Base-by-base conservation (phyloP, 805 yeast species). In the Saccharomycopsis fodiens region DNA sequence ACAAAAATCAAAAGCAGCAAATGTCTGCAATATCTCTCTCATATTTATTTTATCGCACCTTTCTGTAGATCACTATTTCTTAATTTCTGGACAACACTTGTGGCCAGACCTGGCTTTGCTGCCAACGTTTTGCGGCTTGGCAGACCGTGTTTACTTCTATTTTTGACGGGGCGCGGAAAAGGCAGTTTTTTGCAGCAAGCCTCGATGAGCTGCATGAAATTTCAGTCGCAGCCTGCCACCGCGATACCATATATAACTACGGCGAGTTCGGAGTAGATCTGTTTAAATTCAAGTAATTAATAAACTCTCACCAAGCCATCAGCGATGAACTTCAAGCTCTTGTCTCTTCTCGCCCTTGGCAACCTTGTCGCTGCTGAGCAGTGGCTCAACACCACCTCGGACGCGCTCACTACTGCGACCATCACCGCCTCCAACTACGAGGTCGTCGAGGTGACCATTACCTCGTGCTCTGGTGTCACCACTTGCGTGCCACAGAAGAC, bases 401-500 rank as follows among this genome's bases (percentile, higher is more conserved):
- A 10, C 10, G 29, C 6, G 29, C 29, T 25, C 10, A 25, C 49
- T 17, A 45, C 52, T 32, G 47, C 51, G 15, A 39, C 43, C 22
- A 17, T 44, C 29, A 31, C 42, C 10, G 41, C 31, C 8, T 31
- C 37, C 19, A 27, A 30, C 15, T 17, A 22, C 32, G 10, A 32
- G 13, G 45, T 48, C n/a, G 36, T 42, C 20, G 23, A 25, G n/a
- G 52, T 31, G 16, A 46, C 50, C 7, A 49, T 49, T 15, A 49
- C 52, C n/a, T 49, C 52, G 15, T 49, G 52, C 31, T 19, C 40
- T 5, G 50, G 42, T 3, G 12, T 27, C 27, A 13, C 44, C 4
- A 39, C 12, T 27, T 49, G 52, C 31, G 47, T 46, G 17, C 52
- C 50, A 27, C 39, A 32, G 22, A 35, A 22, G 25, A 45, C 48